phyloP scores from a whole-genome alignment of 257 asterid genomes.

The Gynochthodes officinalis region DNA sequence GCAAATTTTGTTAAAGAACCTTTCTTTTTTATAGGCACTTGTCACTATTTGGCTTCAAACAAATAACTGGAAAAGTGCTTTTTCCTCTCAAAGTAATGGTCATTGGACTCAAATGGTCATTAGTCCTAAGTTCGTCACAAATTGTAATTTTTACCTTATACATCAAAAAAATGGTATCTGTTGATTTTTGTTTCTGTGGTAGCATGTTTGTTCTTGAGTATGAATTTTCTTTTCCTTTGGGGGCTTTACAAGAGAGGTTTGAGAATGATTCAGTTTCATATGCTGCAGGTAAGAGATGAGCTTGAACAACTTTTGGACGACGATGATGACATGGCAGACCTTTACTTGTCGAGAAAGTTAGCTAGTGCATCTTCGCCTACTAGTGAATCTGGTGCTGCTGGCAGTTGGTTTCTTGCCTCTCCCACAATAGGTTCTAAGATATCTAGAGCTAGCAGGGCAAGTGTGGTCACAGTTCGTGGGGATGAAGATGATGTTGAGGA shows the following conservation, averaged over 20 bases:
- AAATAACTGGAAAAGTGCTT: not conserved
- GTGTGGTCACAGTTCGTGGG: constrained; percentile 76
- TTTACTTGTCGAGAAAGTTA: constrained; percentile 79
- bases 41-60: not conserved
- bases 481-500: constrained; percentile 91
- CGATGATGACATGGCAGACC: constrained; percentile 97
- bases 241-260: not conserved
- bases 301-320: constrained; percentile 96
- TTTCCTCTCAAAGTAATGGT: not conserved
- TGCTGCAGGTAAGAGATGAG: constrained; percentile 85
- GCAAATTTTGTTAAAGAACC: not conserved
- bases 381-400: constrained; percentile 83
- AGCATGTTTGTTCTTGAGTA: not conserved
- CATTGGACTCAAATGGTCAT: not conserved
- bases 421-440: constrained; percentile 88
- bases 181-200: not conserved
- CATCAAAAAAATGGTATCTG: not conserved
- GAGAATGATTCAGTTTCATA: not conserved
- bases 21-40: not conserved
- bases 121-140: not conserved
- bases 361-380: constrained; percentile 65
- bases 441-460: constrained; percentile 83
- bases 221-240: not conserved
- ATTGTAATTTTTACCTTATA: not conserved
- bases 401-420: constrained; percentile 64